Conservation (phyloP, 2,329 filamentous ascomycete genomes). For the Elsinoe perseae region DNA sequence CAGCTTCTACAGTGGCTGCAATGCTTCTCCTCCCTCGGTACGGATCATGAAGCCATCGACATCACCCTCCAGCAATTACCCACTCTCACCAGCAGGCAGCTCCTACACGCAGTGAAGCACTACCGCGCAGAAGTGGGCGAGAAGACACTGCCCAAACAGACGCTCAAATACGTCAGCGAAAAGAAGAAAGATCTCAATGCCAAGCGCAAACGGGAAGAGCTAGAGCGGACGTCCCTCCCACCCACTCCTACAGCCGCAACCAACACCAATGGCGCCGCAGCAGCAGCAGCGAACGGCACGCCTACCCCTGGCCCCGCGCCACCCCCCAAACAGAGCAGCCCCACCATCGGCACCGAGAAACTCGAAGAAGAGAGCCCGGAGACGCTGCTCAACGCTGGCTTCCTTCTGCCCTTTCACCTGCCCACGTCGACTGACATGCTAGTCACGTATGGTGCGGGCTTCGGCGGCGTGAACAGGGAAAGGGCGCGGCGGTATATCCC, state of each 20-base stretch:
- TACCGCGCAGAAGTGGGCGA: conserved; percentile 94
- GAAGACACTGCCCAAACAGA: conserved; percentile 80
- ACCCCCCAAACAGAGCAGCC: conserved; percentile 22
- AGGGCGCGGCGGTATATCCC: conserved; percentile 92
- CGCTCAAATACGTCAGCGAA: conserved; percentile 74
- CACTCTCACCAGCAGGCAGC: conserved; percentile 73
- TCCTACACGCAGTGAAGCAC: conserved; percentile 85
- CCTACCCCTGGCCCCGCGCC: too few relatives aligned
- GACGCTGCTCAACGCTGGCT: conserved; percentile 75
- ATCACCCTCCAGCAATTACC: conserved; percentile 85
- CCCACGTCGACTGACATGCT: conserved; percentile 97
- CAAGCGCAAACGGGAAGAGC: conserved; percentile 15
- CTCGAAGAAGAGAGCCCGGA: conserved; percentile 64
- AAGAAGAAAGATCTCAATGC: conserved; percentile 59
- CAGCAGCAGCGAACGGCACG: conserved; percentile 15
- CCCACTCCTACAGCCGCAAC: conserved; percentile 16
- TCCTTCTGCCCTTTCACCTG: conserved; percentile 91
- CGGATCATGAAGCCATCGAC: conserved; percentile 81
- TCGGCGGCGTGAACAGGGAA: conserved; percentile 86
- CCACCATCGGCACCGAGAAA: conserved; percentile 22
- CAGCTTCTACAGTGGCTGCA: conserved; percentile 96
- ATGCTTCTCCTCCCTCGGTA: conserved; percentile 88
- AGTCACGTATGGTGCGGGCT: conserved; percentile 86
- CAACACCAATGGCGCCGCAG: conserved; percentile 3
- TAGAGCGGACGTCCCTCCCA: conserved; percentile 14